Evolutionary conservation across 1,284 basidiomycete species (phyloP).

Genomic region (Boletus nobilissimus): DNA sequence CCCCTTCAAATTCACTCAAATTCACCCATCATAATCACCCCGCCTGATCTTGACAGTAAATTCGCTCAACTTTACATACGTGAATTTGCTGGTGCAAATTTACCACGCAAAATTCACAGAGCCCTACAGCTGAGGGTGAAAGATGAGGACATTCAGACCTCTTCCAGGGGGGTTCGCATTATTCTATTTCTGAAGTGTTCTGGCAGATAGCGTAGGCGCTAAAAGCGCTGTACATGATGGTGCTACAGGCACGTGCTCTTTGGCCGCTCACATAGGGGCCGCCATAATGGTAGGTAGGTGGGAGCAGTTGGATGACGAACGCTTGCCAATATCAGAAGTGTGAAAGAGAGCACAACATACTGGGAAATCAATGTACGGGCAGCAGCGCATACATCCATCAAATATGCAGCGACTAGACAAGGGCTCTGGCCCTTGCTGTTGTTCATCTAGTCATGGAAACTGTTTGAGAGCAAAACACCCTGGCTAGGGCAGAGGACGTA

Average conservation of each 20-base stretch:
- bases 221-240: conserved; percentile 46
- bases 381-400: conserved; percentile 43
- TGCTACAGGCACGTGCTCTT: conserved; percentile 46
- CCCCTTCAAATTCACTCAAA: too few species aligned
- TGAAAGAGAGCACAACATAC: not conserved
- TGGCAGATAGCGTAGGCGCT: conserved; percentile 51
- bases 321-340: conserved; percentile 32
- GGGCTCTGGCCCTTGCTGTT: conserved; percentile 49
- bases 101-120: too few species aligned
- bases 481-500: conserved; percentile 14
- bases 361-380: conserved; percentile 39
- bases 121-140: conserved; percentile 44
- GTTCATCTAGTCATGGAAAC: conserved; percentile 40
- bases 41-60: too few species aligned
- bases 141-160: not conserved
- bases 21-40: too few species aligned
- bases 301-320: conserved; percentile 34
- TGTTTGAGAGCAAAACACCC: not conserved
- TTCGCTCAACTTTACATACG: too few species aligned
- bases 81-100: too few species aligned
- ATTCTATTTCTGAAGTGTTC: conserved; percentile 32
- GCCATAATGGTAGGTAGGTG: conserved; percentile 26
- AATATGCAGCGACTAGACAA: conserved; percentile 48
- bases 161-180: not conserved
- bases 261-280: conserved; percentile 32